A percentile compares a stretch with the other conserved stretches of the same genome.
Evolutionary conservation across 352 stramenopile genomes (phyloP).

Genomic region (Phytopythium aichiense): DNA sequence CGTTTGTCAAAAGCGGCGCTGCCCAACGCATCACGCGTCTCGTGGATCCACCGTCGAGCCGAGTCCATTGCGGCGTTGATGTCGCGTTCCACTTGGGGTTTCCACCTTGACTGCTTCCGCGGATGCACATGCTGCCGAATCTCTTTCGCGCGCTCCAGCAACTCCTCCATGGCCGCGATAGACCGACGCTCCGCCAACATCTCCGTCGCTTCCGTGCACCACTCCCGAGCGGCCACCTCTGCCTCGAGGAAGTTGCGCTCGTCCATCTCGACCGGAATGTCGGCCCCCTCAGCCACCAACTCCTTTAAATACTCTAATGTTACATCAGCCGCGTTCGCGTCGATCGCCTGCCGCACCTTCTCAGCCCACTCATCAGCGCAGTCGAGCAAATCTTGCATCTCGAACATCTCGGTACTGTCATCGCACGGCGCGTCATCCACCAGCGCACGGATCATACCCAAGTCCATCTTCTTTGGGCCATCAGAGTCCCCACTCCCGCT

Average conservation of each 20-base stretch:
- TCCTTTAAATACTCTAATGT: constrained; percentile 69
- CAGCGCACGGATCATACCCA: constrained; percentile 72
- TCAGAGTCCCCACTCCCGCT: constrained; percentile 28
- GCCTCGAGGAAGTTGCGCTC: constrained; percentile 75
- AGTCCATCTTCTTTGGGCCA: constrained; percentile 72
- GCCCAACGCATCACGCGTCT: constrained; percentile 69
- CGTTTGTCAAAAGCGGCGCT: constrained; percentile 57
- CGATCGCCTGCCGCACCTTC: constrained; percentile 76
- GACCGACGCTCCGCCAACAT: constrained; percentile 58
- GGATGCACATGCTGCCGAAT: constrained; percentile 70
- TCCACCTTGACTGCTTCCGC: constrained; percentile 80
- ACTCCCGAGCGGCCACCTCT: constrained; percentile 76
- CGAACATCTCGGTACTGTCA: constrained; percentile 82
- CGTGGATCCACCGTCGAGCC: constrained; percentile 68
- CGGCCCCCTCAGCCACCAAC: constrained; percentile 68
- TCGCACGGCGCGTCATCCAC: constrained; percentile 86
- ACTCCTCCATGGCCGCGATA: constrained; percentile 59
- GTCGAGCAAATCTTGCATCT: constrained; percentile 88
- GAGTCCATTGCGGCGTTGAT: constrained; percentile 68
- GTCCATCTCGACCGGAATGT: constrained; percentile 89
- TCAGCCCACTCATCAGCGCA: constrained; percentile 82
- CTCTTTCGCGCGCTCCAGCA: constrained; percentile 53
- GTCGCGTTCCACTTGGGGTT: constrained; percentile 76
- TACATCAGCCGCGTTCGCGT: constrained; percentile 57
- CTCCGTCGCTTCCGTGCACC: constrained; percentile 46